Base-by-base conservation (phyloP, 2,329 filamentous ascomycete genomes). In the Lachnum nothofagi region DNA sequence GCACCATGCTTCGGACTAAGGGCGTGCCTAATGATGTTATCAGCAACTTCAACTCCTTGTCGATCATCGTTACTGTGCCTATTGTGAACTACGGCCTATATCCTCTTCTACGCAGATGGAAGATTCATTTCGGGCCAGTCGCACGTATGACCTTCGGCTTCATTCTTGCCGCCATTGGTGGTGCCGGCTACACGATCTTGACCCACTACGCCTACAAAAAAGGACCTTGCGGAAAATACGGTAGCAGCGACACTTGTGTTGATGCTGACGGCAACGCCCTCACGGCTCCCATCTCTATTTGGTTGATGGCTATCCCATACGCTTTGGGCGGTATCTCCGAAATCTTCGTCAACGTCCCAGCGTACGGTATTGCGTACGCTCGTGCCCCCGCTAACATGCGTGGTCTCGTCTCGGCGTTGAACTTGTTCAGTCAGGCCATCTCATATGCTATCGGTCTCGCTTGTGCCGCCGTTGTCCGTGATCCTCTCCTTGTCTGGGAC, bases 21-120 rank as follows among this genome's bases (percentile, higher is more conserved):
- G 85, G 86, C 38, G 78, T 87, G 3, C 87, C 86, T 60, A 91
- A 91, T 71, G 86, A 91, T 64, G 71, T 90, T 51, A 79, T 91
- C 61, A 76, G 80, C 65, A 90, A 89, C 69, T 72, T 91, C 47
- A 84, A 90, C 67, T 83, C 86, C 7, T 79, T 91, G 51, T 78
- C 83, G 22, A 81, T 91, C 53, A 78, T 91, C 58, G 78, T 89
- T 62, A 78, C 88, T 66, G 83, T 88, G 34, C 85, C 86, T 2
- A 68, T 90, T 51, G 75, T 84, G 51, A 85, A 90, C 61, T 76
- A 72, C 24, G 24, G 82, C 20, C 59, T 91, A 42, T 91, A 90
- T 68, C 86, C 86, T 0, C 63, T 75, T 19, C 75, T 90, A 48
- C 82, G 82, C 61, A 79, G 75, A 59, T 48, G 74, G 19, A 78